A percentile compares a stretch with the other conserved stretches of the same genome.
phyloP scores from a whole-genome alignment of 2,329 filamentous ascomycete genomes.

The Tothia fuscella region DNA sequence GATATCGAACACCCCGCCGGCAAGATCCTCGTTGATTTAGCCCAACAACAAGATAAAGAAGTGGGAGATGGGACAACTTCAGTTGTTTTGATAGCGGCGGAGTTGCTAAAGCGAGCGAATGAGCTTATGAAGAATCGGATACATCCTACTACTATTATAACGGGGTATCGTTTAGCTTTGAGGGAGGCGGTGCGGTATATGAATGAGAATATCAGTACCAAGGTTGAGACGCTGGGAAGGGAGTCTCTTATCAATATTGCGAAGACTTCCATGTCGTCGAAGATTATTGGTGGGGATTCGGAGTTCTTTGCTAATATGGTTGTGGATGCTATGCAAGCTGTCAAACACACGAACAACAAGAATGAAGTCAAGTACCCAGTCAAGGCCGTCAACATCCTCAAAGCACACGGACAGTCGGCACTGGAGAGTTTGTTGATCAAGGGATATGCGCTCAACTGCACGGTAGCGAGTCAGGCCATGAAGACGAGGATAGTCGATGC shows the following conservation, averaged over 20 bases:
- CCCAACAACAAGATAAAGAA: constrained; percentile 98
- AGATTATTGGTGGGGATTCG: constrained; percentile 91
- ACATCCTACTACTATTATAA: constrained; percentile 98
- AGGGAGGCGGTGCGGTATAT: constrained; percentile 97
- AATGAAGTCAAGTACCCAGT: constrained; percentile 93
- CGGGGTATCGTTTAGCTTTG: constrained; percentile 87
- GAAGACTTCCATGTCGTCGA: constrained; percentile 98
- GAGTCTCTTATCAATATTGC: constrained; percentile 91
- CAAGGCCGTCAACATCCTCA: constrained; percentile 97
- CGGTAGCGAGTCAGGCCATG: constrained; percentile 97
- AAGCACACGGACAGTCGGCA: constrained; percentile 90
- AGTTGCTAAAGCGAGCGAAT: constrained; percentile 86
- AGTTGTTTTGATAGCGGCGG: constrained; percentile 91
- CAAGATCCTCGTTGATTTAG: constrained; percentile 95
- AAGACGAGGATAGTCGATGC: constrained; percentile 82
- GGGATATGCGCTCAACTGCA: constrained; percentile 97
- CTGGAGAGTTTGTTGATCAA: constrained; percentile 84
- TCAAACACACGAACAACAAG: constrained; percentile 85
- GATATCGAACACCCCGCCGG: constrained; percentile 97
- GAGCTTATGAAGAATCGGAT: constrained; percentile 99
- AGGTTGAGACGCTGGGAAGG: constrained; percentile 80
- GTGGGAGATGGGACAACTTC: constrained; percentile 97
- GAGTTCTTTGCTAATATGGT: constrained; percentile 98
- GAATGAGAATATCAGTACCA: constrained; percentile 94
- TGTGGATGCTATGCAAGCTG: constrained; percentile 88